phyloP scores from a whole-genome alignment of 495 filamentous ascomycete species.

The Astrothelium subdiscretum region DNA sequence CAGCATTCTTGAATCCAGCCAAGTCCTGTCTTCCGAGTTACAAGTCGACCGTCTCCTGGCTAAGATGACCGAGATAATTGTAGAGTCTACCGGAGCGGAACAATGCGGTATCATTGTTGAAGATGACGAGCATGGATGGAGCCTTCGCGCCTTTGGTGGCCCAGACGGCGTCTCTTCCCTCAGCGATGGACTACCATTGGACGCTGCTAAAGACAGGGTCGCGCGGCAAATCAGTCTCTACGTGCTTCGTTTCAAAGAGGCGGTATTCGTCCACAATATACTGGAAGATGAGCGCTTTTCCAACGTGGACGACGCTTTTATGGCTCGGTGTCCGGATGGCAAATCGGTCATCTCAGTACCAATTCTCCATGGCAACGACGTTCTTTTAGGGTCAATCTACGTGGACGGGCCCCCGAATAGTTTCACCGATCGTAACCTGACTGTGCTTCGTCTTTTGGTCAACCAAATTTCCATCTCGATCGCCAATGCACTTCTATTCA shows the following conservation, averaged over 20 bases:
- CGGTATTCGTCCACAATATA: conserved; percentile 72
- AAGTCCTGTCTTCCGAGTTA: conserved; percentile 82
- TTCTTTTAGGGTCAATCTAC: conserved; percentile 72
- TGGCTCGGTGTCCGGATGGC: conserved; percentile 53
- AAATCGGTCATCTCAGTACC: conserved; percentile 77
- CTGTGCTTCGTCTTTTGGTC: conserved; percentile 72
- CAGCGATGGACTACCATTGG: conserved; percentile 53
- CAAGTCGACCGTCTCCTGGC: conserved; percentile 71
- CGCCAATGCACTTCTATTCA: conserved; percentile 77
- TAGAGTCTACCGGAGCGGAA: conserved; percentile 75
- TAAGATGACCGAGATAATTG: conserved; percentile 83
- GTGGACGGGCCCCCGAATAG: conserved; percentile 74
- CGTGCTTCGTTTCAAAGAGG: conserved; percentile 70
- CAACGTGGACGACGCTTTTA: conserved; percentile 62
- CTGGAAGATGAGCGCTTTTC: conserved; percentile 78
- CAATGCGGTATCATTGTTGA: conserved; percentile 69
- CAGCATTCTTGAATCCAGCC: conserved; percentile 76
- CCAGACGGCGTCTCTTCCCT: conserved; percentile 54
- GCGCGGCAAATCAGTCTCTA: conserved; percentile 73
- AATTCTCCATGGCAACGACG: conserved; percentile 64
- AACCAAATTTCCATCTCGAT: conserved; percentile 85
- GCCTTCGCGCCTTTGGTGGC: conserved; percentile 62
- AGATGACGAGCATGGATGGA: conserved; percentile 58
- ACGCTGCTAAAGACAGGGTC: conserved; percentile 50
- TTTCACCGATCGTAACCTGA: conserved; percentile 80